Evolutionary conservation across 139 green algal genomes (phyloP).

Genomic region (Dunaliella primolecta): DNA sequence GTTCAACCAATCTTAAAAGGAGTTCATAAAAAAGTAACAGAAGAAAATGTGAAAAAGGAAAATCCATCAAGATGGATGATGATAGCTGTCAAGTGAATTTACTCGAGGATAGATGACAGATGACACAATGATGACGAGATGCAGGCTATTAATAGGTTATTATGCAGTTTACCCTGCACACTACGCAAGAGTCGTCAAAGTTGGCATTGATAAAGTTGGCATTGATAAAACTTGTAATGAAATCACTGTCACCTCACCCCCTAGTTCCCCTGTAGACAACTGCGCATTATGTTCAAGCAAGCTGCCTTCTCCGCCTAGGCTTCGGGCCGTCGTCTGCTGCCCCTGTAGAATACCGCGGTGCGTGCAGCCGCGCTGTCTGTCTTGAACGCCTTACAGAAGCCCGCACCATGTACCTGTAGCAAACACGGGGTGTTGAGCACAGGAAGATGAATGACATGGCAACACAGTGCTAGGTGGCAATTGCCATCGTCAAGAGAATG

Average conservation of each 20-base stretch:
- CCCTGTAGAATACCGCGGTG: background rate
- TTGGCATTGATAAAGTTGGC: background rate
- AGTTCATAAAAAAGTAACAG: too few relatives aligned
- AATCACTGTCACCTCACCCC: too few relatives aligned
- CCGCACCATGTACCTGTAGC: background rate
- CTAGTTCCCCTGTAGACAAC: too few relatives aligned
- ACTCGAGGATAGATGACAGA: background rate
- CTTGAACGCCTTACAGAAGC: background rate
- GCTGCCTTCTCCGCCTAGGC: background rate
- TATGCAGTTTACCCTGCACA: background rate
- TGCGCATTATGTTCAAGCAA: too few relatives aligned
- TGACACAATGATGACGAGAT: too few relatives aligned
- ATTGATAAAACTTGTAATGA: too few relatives aligned
- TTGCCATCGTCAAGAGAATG: background rate
- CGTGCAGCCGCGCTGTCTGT: background rate
- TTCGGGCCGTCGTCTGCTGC: background rate
- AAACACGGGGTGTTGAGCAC: background rate
- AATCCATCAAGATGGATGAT: background rate
- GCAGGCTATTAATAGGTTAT: too few relatives aligned
- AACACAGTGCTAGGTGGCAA: too few relatives aligned
- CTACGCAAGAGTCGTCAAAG: background rate
- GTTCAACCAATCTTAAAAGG: too few relatives aligned
- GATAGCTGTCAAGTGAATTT: background rate
- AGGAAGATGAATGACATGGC: too few relatives aligned
- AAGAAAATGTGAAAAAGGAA: conserved; percentile 16